Conservation (phyloP, 2,329 filamentous ascomycete species). For the Calonectria leucothoes region DNA sequence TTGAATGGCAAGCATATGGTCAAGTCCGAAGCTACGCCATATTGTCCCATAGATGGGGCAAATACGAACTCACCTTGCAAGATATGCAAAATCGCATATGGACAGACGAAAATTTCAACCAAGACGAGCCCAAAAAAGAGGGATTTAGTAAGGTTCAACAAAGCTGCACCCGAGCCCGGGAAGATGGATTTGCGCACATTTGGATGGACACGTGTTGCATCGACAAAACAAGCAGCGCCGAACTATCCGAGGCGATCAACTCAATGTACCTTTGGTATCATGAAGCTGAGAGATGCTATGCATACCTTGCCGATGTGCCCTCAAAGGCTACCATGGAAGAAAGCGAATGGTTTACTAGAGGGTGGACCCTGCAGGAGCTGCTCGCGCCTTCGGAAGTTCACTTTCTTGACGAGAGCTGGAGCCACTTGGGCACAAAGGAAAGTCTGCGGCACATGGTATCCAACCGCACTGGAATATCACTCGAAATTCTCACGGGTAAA, state of each 20-base stretch:
- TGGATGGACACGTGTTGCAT: background rate
- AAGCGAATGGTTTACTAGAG: background rate
- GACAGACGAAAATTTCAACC: background rate
- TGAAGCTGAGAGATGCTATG: background rate
- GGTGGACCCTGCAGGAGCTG: background rate
- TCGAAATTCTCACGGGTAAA: background rate
- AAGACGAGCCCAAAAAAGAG: background rate
- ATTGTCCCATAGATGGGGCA: background rate
- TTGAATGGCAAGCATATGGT: background rate
- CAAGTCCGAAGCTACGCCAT: background rate
- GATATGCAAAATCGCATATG: background rate
- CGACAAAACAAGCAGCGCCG: background rate
- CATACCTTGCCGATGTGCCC: background rate
- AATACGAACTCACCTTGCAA: background rate
- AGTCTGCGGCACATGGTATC: background rate
- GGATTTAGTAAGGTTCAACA: background rate
- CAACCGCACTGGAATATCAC: background rate
- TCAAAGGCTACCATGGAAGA: background rate
- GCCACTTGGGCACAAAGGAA: background rate
- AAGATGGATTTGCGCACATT: background rate
- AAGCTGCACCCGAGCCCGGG: background rate
- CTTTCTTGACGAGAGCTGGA: background rate
- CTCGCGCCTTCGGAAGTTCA: background rate
- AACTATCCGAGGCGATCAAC: background rate
- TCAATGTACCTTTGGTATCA: background rate